These are phyloP conservation scores for Chaetomiaceae sp. DNA, from an alignment of 2,329 filamentous ascomycete genomes.

Conservation along the genomic window DNA sequence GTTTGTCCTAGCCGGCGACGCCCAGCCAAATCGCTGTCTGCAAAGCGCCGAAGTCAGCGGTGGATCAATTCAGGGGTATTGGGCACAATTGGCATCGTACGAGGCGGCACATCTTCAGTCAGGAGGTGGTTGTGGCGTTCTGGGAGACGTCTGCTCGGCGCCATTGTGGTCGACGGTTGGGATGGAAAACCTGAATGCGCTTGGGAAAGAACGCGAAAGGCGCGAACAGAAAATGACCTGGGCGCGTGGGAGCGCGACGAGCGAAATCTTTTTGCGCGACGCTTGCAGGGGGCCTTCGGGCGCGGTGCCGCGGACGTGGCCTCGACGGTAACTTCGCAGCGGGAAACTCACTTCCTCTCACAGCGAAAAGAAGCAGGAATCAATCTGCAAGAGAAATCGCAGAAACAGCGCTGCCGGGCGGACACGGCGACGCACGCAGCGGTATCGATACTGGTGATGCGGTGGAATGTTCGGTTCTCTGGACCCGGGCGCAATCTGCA, in stretches of 20 bases:
- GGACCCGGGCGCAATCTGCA: slow-evolving; percentile 17
- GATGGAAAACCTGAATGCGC: background rate
- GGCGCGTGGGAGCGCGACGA: slow-evolving; percentile 13
- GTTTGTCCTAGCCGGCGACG: slow-evolving; percentile 90
- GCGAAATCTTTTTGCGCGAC: slow-evolving; percentile 20
- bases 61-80: too few species aligned
- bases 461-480: slow-evolving; percentile 9
- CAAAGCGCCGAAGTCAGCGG: too few species aligned
- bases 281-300: slow-evolving; percentile 14
- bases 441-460: slow-evolving; percentile 14
- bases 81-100: slow-evolving; percentile 40
- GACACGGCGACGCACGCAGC: background rate
- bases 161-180: slow-evolving; percentile 14
- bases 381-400: background rate
- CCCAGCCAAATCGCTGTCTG: slow-evolving; percentile 69
- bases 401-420: background rate
- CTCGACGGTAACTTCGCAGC: background rate
- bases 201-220: background rate
- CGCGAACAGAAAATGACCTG: slow-evolving; percentile 3
- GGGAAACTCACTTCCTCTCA: background rate
- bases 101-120: slow-evolving; percentile 54
- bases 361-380: slow-evolving; percentile 1
- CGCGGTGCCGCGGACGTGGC: slow-evolving; percentile 6
- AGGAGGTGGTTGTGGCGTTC: slow-evolving; percentile 60
- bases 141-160: slow-evolving; percentile 44